phyloP scores from a whole-genome alignment of 2,329 filamentous ascomycete species.

The Tolypocladium pustulatum region DNA sequence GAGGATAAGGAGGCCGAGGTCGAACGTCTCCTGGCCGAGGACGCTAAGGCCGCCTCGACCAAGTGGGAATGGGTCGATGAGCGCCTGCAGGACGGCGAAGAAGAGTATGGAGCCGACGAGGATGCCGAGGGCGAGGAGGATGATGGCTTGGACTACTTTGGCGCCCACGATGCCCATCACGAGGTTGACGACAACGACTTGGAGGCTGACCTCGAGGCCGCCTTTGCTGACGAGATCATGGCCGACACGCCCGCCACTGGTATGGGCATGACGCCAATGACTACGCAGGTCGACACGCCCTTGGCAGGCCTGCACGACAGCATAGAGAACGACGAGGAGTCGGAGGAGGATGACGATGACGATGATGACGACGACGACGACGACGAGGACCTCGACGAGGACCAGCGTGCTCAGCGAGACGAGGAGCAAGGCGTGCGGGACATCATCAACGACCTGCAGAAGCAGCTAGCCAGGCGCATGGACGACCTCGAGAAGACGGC shows the following conservation, averaged over 20 bases:
- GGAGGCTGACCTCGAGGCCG: conserved; percentile 44
- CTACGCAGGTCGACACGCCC: conserved; percentile 32
- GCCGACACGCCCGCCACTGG: conserved; percentile 32
- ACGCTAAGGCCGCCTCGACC: conserved; percentile 50
- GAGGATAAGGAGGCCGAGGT: conserved; percentile 76
- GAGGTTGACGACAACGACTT: conserved; percentile 36
- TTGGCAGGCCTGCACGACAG: conserved; percentile 31
- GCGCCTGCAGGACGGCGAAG: conserved; percentile 26
- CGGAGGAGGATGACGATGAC: conserved; percentile 31
- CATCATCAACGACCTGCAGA: conserved; percentile 43
- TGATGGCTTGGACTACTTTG: conserved; percentile 30
- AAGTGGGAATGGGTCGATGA: conserved; percentile 57
- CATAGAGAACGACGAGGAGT: conserved; percentile 30
- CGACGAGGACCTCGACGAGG: conserved; percentile 44
- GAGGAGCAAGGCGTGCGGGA: conserved; percentile 44
- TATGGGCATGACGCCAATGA: conserved; percentile 32
- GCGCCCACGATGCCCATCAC: conserved; percentile 19
- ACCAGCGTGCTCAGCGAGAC: conserved; percentile 36
- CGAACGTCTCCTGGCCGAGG: conserved; percentile 60
- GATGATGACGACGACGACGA: conserved; percentile 37
- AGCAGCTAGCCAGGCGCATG: conserved; percentile 34
- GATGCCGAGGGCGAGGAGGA: conserved; percentile 39
- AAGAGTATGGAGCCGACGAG: conserved; percentile 36
- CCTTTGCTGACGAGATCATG: conserved; percentile 32
- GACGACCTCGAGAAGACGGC: conserved; percentile 30